Conservation (phyloP, 139 green algal genomes). For the Deuterostichococcus epilithicus region DNA sequence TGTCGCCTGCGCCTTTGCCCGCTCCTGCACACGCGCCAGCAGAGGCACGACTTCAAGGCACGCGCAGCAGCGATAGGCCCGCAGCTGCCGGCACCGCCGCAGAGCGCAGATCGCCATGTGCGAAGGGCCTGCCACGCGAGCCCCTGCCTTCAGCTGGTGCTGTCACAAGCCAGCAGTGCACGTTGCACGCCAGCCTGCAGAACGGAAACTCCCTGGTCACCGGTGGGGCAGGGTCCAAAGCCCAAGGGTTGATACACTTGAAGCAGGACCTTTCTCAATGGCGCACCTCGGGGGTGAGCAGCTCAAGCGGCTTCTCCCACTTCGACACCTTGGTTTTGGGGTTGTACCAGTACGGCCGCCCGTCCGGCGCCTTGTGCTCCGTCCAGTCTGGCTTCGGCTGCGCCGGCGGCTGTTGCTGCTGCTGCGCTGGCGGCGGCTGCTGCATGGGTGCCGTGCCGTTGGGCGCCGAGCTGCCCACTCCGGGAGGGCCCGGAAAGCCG, state of each 20-base stretch:
- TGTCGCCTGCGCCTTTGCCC: conserved; percentile 2
- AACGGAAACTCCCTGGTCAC: too few species aligned
- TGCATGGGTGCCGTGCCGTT: background rate
- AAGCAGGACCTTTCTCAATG: background rate
- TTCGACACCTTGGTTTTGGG: conserved; percentile 59
- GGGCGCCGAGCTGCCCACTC: background rate
- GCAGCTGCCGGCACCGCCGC: conserved; percentile 5
- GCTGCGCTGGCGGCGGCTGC: conserved; percentile 4
- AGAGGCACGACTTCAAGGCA: background rate
- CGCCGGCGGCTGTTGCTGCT: background rate
- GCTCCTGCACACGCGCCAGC: conserved; percentile 8
- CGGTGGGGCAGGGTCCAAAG: too few species aligned
- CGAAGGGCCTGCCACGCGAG: too few species aligned
- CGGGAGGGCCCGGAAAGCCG: too few species aligned
- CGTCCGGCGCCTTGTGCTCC: conserved; percentile 84
- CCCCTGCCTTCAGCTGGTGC: too few species aligned
- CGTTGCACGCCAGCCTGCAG: too few species aligned
- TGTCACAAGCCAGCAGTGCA: too few species aligned
- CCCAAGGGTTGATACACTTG: background rate
- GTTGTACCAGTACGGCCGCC: conserved; percentile 95
- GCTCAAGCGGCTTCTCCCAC: conserved; percentile 86
- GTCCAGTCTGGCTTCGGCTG: conserved; percentile 68
- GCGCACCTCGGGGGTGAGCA: conserved; percentile 42
- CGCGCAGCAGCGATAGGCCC: background rate
- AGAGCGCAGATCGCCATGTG: too few species aligned